phyloP scores from a whole-genome alignment of 2,329 filamentous ascomycete genomes.

The Aspergillus pseudotamarii region DNA sequence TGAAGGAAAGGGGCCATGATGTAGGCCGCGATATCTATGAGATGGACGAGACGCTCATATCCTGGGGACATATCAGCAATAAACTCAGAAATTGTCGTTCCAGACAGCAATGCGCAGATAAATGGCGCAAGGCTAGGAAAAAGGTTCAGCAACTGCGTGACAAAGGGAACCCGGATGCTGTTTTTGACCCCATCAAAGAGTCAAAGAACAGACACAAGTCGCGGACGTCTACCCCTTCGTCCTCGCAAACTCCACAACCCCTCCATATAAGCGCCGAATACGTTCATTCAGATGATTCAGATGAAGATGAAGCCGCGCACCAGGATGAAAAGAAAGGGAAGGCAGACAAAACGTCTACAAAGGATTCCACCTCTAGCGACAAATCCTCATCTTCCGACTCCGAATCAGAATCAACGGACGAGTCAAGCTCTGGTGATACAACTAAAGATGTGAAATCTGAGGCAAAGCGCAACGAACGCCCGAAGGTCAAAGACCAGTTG shows the following conservation, averaged over 20 bases:
- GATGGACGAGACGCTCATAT: conserved; percentile 35
- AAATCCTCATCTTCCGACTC: background rate
- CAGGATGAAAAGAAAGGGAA: background rate
- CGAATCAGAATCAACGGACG: conserved; percentile 1
- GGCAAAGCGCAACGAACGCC: background rate
- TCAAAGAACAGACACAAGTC: background rate
- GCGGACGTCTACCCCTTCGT: background rate
- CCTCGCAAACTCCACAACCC: background rate
- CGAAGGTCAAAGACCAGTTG: background rate
- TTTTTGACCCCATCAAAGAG: conserved; percentile 24
- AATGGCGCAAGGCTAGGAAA: conserved; percentile 39
- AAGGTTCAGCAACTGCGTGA: conserved; percentile 24
- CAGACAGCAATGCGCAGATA: conserved; percentile 44
- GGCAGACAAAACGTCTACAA: background rate
- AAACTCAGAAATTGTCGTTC: conserved; percentile 33
- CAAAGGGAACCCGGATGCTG: conserved; percentile 27
- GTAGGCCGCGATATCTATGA: conserved; percentile 41
- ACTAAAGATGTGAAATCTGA: background rate
- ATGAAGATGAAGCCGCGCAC: background rate
- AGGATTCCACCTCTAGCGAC: background rate
- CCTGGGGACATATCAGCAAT: conserved; percentile 38
- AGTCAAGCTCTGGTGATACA: background rate
- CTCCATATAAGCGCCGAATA: background rate
- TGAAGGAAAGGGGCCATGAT: conserved; percentile 21
- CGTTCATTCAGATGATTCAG: background rate